Evolutionary conservation across 495 filamentous ascomycete species (phyloP).

Genomic region (Penicillium cinerascens): DNA sequence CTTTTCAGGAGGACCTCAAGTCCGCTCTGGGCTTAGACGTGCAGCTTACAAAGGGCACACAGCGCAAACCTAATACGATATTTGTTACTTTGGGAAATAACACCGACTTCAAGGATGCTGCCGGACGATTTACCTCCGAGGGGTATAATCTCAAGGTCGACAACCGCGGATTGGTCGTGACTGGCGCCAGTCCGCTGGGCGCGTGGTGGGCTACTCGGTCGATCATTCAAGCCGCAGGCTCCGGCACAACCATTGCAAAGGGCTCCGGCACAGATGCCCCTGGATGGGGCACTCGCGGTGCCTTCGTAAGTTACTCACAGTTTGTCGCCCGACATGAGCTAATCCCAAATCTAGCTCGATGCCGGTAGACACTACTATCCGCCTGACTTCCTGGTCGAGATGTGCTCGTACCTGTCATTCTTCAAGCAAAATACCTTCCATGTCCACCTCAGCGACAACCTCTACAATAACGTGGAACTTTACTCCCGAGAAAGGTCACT

Average conservation of each 20-base stretch:
- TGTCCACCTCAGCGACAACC: slow-evolving; percentile 50
- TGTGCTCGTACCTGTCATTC: slow-evolving; percentile 51
- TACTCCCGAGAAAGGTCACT: slow-evolving; percentile 36
- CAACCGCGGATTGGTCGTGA: slow-evolving; percentile 35
- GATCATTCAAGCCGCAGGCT: slow-evolving; percentile 45
- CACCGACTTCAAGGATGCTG: slow-evolving; percentile 37
- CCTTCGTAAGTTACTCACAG: slow-evolving; percentile 27
- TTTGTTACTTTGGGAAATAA: slow-evolving; percentile 44
- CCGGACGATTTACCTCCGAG: slow-evolving; percentile 41
- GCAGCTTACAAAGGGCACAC: slow-evolving; percentile 14
- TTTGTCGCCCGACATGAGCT: neutral
- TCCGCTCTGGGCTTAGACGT: slow-evolving; percentile 25
- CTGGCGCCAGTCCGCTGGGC: slow-evolving; percentile 48
- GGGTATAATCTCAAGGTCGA: slow-evolving; percentile 44
- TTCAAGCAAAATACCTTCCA: slow-evolving; percentile 56
- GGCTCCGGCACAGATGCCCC: slow-evolving; percentile 42
- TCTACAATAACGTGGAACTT: slow-evolving; percentile 39
- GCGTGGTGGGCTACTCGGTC: slow-evolving; percentile 53
- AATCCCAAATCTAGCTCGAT: slow-evolving; percentile 30
- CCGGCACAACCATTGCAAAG: slow-evolving; percentile 29
- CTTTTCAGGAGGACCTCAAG: slow-evolving; percentile 39
- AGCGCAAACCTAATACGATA: slow-evolving; percentile 26
- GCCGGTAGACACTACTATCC: slow-evolving; percentile 50
- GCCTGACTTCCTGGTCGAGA: slow-evolving; percentile 46
- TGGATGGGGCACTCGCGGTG: slow-evolving; percentile 47